Conservation (phyloP, 2,329 filamentous ascomycete species). For the Sporothrix curviconia region DNA sequence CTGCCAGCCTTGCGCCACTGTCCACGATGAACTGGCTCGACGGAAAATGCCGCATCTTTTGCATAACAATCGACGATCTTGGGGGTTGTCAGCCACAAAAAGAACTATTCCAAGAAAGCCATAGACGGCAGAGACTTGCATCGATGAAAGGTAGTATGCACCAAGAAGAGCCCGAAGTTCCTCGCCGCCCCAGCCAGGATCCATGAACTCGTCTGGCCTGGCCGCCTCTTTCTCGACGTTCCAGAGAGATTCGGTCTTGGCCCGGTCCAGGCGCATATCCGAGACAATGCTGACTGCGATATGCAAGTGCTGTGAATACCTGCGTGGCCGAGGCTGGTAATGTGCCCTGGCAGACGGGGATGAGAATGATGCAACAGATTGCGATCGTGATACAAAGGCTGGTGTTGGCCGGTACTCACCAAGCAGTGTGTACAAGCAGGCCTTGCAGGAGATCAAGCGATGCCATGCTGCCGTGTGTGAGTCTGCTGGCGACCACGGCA, state of each 20-base stretch:
- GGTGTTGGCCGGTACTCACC: background rate
- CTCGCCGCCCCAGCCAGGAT: background rate
- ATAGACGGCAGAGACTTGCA: background rate
- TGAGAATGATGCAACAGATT: background rate
- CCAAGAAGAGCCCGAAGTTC: background rate
- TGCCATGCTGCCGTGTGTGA: background rate
- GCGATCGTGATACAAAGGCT: too few relatives aligned
- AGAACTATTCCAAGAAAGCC: background rate
- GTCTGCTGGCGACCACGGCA: background rate
- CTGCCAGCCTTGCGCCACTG: background rate
- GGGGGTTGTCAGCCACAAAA: background rate
- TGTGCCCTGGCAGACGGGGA: background rate
- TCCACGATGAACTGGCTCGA: background rate
- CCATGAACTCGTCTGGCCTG: background rate
- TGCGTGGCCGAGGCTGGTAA: slow-evolving; percentile 4
- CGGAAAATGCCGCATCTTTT: background rate
- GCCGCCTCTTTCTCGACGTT: background rate
- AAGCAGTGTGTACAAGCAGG: background rate
- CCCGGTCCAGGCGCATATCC: slow-evolving; percentile 4
- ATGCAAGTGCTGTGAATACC: slow-evolving; percentile 7
- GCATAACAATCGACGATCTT: background rate
- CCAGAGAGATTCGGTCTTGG: background rate
- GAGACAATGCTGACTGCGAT: slow-evolving; percentile 6
- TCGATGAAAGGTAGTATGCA: background rate
- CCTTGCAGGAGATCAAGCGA: background rate